Base-by-base conservation (phyloP, 768 basidiomycete genomes). In the Mycena polygramma region DNA sequence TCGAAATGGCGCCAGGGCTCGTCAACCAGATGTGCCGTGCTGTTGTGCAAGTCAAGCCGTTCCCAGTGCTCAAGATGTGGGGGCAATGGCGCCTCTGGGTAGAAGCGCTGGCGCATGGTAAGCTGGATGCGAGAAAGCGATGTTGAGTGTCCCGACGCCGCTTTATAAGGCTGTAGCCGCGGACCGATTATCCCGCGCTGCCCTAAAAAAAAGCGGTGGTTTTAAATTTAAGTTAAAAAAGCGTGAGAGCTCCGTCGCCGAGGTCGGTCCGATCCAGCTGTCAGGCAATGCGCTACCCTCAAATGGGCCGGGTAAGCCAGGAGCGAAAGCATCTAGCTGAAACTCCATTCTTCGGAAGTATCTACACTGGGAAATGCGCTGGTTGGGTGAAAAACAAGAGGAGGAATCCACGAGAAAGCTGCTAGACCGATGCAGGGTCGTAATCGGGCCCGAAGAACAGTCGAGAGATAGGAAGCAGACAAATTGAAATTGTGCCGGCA, bases 1-100 rank as follows among this genome's bases (percentile, higher is more conserved):
- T 67, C 72, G 24, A 73, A 73, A 53, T 73, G 58, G 0, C 68
- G 68, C 72, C 72, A 73, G 10, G 72, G 69, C 22, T 66, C 62
- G 43, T 73, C 72, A 19, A 70, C 66, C 7, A 73, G 69, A n/a
- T 70, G 65, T 4, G 62, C 72, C 10, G 72, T 73, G 53, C 26
- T 46, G 43, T 62, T 54, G 15, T 64, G 46, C 36, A 46, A 19
- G 54, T 73, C 72, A 17, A 73, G 72, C 2, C 66, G 55, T 46
- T 73, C 72, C 72, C 72, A 73, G 37, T 41, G 46, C 61, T 67
- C 55, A 7, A 73, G 66, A 57, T 73, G 66, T 6, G 61, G 20
- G 4, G 69, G 72, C 55, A 73, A 51, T 4, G 72, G 66, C 14
- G 69, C 60, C 17, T 63, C 48, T 0, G 72, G 72, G 57, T 73